Evolutionary conservation across 2,329 filamentous ascomycete species (phyloP), one percentile per base, ranked within the genome.

Genomic region (Ophiocordyceps camponoti-leonardi): DNA sequence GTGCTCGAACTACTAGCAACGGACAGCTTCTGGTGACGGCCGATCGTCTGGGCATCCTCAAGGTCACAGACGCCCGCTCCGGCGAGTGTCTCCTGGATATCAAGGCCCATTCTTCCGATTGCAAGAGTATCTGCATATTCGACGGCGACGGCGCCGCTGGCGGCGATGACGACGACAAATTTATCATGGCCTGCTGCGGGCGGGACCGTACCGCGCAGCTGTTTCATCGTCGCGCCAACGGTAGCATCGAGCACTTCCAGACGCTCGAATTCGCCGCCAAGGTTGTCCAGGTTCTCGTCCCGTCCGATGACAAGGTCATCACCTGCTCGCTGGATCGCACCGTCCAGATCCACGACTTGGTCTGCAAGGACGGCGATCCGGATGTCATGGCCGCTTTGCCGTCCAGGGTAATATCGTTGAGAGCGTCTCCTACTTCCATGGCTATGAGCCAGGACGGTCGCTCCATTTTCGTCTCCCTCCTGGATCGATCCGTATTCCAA

Each of bases 171-270:
- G 68, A 73, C 1, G 67, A 72, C 1, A 70, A 67, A 42, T 73
- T 77, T 33, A 67, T 94, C 42, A 70, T 96, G 53, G 90, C 85
- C 18, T 87, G 81, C 12, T 88, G 83, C 57, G 85, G 86, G 33
- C 75, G 92, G 51, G 92, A 98, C 62, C 81, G 92, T 44, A 94
- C 83, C n/a, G 77, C 90, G 1, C 92, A 98, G 59, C 67, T 98
- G n/a, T 96, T 95, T 58, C 71, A 76, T 49, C 68, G 71, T 23
- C 69, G 70, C 22, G 64, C 65, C 1, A 67, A 63, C 13, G 72
- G 77, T 2, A 64, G 63, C 3, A 82, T 93, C 61, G 75, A 83
- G 47, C 75, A 95, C 47, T 75, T 94, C 44, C 92, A 98, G 60
- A 98, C 92, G 0, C 75, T 96, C 46, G 90, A 98, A 53, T 94